Evolutionary conservation across 768 basidiomycete genomes (phyloP).

Genomic region (Termitomyces sp.): DNA sequence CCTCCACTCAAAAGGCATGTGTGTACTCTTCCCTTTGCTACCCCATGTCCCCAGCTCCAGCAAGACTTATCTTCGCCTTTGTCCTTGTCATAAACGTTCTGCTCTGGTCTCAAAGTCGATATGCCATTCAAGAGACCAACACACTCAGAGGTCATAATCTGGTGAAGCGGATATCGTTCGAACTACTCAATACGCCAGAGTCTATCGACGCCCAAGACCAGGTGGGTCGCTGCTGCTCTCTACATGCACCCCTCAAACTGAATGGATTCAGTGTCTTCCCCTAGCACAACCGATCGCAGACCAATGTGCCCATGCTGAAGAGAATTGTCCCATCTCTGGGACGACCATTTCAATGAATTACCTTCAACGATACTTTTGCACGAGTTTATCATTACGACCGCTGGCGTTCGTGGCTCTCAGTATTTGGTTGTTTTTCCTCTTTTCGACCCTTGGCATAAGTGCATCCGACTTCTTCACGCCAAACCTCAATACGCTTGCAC

Average conservation of each 20-base stretch:
- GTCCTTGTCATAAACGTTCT: conserved; percentile 52
- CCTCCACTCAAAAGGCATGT: conserved; percentile 6
- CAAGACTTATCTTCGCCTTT: conserved; percentile 47
- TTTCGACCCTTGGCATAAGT: conserved; percentile 91
- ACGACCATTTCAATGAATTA: conserved; percentile 73
- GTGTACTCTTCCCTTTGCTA: conserved; percentile 9
- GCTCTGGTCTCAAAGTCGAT: conserved; percentile 62
- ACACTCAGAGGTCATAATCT: conserved; percentile 27
- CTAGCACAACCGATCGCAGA: conserved; percentile 42
- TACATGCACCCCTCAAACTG: neutral
- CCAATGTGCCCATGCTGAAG: conserved; percentile 64
- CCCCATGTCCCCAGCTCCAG: conserved; percentile 42
- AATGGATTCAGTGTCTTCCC: conserved; percentile 55
- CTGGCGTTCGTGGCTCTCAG: conserved; percentile 58
- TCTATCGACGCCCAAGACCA: conserved; percentile 18
- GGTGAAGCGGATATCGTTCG: conserved; percentile 37
- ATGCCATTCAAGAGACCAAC: conserved; percentile 26
- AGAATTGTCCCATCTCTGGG: conserved; percentile 49
- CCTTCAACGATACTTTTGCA: conserved; percentile 67
- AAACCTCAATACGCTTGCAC: conserved; percentile 87
- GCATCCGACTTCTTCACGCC: conserved; percentile 98
- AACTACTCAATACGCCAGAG: conserved; percentile 22
- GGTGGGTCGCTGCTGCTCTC: conserved; percentile 15
- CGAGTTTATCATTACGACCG: conserved; percentile 48
- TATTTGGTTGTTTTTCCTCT: conserved; percentile 85